phyloP scores from a whole-genome alignment of 352 stramenopile species.

The Pythium aphanidermatum region DNA sequence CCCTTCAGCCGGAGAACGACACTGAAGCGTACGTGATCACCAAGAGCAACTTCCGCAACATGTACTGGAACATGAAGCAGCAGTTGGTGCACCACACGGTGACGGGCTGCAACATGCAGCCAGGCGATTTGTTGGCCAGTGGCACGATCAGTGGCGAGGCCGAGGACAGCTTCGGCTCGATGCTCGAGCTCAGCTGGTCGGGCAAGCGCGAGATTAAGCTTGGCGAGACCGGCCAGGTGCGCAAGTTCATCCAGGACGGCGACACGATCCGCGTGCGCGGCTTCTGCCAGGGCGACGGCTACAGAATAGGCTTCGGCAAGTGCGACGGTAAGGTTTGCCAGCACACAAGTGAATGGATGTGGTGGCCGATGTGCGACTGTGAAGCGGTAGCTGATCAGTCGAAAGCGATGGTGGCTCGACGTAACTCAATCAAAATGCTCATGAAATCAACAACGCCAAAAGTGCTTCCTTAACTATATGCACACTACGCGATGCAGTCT shows the following conservation, averaged over 20 bases:
- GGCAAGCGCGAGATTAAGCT: slow-evolving; percentile 78
- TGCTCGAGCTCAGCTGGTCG: slow-evolving; percentile 97
- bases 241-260: slow-evolving; percentile 95
- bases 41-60: slow-evolving; percentile 92
- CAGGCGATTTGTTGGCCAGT: slow-evolving; percentile 92
- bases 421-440: too few relatives aligned
- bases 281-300: slow-evolving; percentile 88
- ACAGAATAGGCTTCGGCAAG: slow-evolving; percentile 93
- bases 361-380: neutral
- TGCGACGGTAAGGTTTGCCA: slow-evolving; percentile 91
- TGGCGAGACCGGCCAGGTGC: slow-evolving; percentile 54
- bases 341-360: slow-evolving; percentile 41
- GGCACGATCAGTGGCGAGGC: slow-evolving; percentile 93
- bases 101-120: slow-evolving; percentile 95
- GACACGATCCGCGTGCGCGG: slow-evolving; percentile 92
- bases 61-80: slow-evolving; percentile 98
- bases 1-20: slow-evolving; percentile 56
- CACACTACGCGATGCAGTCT: neutral
- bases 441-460: neutral
- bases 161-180: slow-evolving; percentile 88
- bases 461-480: neutral
- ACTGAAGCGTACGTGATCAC: slow-evolving; percentile 67
- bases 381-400: too few relatives aligned
- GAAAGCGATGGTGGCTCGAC: too few relatives aligned
- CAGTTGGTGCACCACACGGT: slow-evolving; percentile 96